Evolutionary conservation across 2,329 filamentous ascomycete species (phyloP).

Genomic region (Endothia cerciana): DNA sequence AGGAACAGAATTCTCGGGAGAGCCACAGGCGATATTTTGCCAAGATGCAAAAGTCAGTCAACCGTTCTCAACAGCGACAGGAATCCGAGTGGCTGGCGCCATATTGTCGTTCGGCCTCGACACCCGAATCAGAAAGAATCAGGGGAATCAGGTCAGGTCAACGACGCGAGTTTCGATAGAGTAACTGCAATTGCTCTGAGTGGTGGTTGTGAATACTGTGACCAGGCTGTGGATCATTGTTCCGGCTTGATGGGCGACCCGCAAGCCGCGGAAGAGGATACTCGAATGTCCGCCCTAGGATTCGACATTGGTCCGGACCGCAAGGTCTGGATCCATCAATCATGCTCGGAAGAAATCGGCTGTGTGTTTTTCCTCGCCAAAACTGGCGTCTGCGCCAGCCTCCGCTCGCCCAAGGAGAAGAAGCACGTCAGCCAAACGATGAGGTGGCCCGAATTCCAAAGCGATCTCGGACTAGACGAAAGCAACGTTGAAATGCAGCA

Average conservation of each 20-base stretch:
- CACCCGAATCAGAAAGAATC: slow-evolving; percentile 11
- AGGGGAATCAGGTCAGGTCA: not conserved
- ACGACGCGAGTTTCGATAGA: slow-evolving; percentile 19
- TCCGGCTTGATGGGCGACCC: slow-evolving; percentile 13
- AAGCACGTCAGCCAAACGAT: not conserved
- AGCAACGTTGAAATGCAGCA: slow-evolving; percentile 8
- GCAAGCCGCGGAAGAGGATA: slow-evolving; percentile 22
- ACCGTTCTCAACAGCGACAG: slow-evolving; percentile 4
- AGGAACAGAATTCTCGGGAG: not conserved
- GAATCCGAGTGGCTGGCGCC: slow-evolving; percentile 19
- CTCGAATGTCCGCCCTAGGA: slow-evolving; percentile 11
- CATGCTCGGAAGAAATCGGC: slow-evolving; percentile 21
- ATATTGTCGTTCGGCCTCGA: slow-evolving; percentile 14
- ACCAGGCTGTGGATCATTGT: slow-evolving; percentile 21
- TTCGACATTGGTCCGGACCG: not conserved
- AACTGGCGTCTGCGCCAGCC: not conserved
- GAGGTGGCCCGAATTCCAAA: slow-evolving; percentile 8
- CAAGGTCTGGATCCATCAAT: not conserved
- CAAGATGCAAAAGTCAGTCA: not conserved
- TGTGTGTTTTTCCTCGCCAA: slow-evolving; percentile 2
- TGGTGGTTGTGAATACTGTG: slow-evolving; percentile 15
- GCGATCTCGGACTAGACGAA: slow-evolving; percentile 9
- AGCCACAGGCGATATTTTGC: not conserved
- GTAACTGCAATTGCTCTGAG: slow-evolving; percentile 28
- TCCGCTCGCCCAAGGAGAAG: not conserved